Percentiles rank a stretch among this genome's conserved stretches.
Conservation (phyloP, 495 filamentous ascomycete genomes). For the Neurospora cerealis region DNA sequence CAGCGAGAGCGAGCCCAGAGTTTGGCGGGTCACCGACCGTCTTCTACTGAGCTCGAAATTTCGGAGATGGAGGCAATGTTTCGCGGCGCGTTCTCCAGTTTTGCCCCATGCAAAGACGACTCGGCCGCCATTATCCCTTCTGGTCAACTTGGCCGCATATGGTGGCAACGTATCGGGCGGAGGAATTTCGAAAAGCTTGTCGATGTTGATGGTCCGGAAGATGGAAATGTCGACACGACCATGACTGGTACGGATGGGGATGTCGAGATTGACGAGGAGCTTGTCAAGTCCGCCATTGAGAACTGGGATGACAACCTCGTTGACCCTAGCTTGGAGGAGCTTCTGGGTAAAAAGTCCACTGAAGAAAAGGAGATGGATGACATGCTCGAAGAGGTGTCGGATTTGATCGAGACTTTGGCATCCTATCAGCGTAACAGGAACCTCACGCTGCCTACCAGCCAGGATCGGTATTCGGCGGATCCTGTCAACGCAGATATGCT, state of each 20-base stretch:
- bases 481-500: slow-evolving; percentile 42
- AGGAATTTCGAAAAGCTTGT: slow-evolving; percentile 41
- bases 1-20: slow-evolving; percentile 65
- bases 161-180: slow-evolving; percentile 74
- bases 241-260: slow-evolving; percentile 22
- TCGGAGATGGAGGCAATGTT: slow-evolving; percentile 65
- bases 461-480: slow-evolving; percentile 38
- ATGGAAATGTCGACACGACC: slow-evolving; percentile 20
- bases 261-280: slow-evolving; percentile 31
- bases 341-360: slow-evolving; percentile 36
- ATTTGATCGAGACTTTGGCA: slow-evolving; percentile 71
- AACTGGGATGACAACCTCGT: slow-evolving; percentile 40
- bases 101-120: slow-evolving; percentile 78
- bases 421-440: slow-evolving; percentile 82
- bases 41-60: slow-evolving; percentile 42
- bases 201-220: slow-evolving; percentile 29
- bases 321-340: slow-evolving; percentile 42
- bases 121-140: slow-evolving; percentile 61
- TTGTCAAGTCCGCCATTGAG: slow-evolving; percentile 36
- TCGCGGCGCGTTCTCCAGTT: slow-evolving; percentile 75
- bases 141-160: slow-evolving; percentile 63
- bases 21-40: slow-evolving; percentile 49
- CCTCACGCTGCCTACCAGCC: slow-evolving; percentile 43
- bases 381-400: slow-evolving; percentile 68
- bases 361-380: slow-evolving; percentile 60